Evolutionary conservation across 306 rosid genomes (phyloP), one percentile per base, ranked within the genome.

Genomic region (Glycine tomentella): DNA sequence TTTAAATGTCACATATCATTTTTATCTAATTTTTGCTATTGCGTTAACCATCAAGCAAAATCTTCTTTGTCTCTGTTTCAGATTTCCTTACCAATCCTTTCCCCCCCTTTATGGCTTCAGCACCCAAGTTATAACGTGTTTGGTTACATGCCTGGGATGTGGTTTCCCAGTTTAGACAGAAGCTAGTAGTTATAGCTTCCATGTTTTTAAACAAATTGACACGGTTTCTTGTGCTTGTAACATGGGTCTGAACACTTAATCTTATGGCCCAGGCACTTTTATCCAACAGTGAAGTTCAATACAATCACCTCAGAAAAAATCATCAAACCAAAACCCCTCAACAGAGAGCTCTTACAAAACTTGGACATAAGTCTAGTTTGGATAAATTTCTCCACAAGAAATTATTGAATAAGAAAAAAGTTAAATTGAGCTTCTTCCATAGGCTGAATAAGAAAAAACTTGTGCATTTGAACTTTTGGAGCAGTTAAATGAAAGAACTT

Each of bases 231-330:
- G 9, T 14, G 5, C 20, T 58, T 9, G 38, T 20, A 58, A 58
- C 2, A 10, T 2, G 38, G 8, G 6, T 57, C 64, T 31, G 2
- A 6, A 8, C 63, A 25, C 31, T 1, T 25, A 25, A 25, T 25
- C 31, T 25, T 25, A 25, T 25, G 2, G 31, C 31, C 31, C 31
- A 25, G 31, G 16, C 65, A 51, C 64, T 63, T 51, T 64, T 51
- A 64, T 69, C 38, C 56, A 53, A 72, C 58, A 58, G 59, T 63
- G 9, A 15, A 73, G 12, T 51, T 38, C 49, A 71, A 52, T 12
- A 72, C 3, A 12, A 44, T 74, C 17, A 15, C 45, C 72, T 49
- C 44, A 2, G 31, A 25, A 25, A 0, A 25, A 25, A 25, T 25
- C 31, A 25, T 25, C 31, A 25, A 25, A 31, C 52, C 5, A 56